Evolutionary conservation across 768 basidiomycete genomes (phyloP), one percentile per base, ranked within the genome.

Genomic region (Suillus variegatus): DNA sequence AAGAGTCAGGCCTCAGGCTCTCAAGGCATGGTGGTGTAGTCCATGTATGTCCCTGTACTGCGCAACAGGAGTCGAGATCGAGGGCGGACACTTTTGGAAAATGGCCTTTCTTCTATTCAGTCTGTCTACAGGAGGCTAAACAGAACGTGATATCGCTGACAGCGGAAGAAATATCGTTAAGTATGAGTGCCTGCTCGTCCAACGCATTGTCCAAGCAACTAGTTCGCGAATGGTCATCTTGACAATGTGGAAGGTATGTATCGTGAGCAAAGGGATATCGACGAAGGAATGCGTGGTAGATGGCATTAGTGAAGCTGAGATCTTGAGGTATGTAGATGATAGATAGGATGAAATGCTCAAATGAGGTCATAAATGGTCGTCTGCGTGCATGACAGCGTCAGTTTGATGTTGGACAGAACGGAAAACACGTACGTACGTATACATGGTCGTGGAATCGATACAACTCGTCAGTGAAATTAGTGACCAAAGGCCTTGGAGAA

Each of bases 391-490:
- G 22, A 2, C n/a, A 38, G 46, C 3, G 54, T 61, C 20, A 38
- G 25, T 61, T 71, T 49, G 68, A 60, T 58, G 36, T 14, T 47
- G 16, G 36, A 38, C 12, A 60, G 38, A 61, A 60, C 10, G 57
- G 57, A 9, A 9, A 40, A 41, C 25, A 41, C 25, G 9, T 60
- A 60, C 58, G 58, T 25, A 60, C 65, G 73, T 68, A 72, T 67
- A 72, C 67, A 67, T 61, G 61, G 43, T 76, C 74, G 63, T 75
- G 72, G 67, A 51, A 67, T 77, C 74, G 76, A 62, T 67, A 54
- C 65, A 64, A 67, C 66, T 69, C 68, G 70, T 64, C 57, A 44
- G 8, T 40, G 58, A 65, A 51, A 77, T 77, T 78, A 77, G 46
- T 64, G 75, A 70, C 73, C 65, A 66, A 47, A 61, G 70, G 70